Percentiles rank a stretch among this genome's conserved stretches.
Evolutionary conservation across 73 alveolate species (phyloP).

Genomic region (Paramecium octaurelia): DNA sequence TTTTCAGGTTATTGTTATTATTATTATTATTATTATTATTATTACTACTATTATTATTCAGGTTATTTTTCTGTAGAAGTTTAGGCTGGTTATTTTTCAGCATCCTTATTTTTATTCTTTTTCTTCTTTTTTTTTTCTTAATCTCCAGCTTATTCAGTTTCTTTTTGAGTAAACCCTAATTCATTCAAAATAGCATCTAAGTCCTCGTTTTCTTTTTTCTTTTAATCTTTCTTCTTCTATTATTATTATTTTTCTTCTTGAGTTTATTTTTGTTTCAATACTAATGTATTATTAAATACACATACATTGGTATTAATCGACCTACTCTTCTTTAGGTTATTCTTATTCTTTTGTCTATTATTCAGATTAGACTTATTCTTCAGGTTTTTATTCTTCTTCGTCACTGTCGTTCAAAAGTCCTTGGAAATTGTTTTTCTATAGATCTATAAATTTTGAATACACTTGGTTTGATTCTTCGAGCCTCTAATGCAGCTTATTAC

Average conservation of each 20-base stretch:
- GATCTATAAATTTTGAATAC: not conserved
- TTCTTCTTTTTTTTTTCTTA: not conserved
- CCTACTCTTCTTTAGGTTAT: not conserved
- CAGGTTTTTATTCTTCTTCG: not conserved
- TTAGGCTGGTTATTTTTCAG: not conserved
- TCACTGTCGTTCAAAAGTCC: not conserved
- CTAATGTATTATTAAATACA: not conserved
- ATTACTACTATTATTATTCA: not conserved
- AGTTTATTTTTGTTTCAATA: not conserved
- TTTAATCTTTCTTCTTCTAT: not conserved
- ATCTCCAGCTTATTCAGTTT: not conserved
- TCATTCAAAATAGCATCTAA: not conserved
- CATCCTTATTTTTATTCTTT: not conserved
- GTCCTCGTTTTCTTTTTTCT: not conserved
- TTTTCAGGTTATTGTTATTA: not conserved
- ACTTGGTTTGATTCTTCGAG: slow-evolving; percentile 5
- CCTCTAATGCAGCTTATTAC: not conserved
- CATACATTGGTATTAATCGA: not conserved
- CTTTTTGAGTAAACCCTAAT: not conserved
- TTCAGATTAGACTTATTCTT: not conserved
- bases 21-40: not conserved
- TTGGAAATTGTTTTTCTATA: slow-evolving; percentile 3
- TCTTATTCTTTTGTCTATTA: not conserved
- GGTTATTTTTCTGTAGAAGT: not conserved
- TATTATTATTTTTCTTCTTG: not conserved